Conservation (phyloP, 176 grass and related monocot species). For the Leersia perrieri region DNA sequence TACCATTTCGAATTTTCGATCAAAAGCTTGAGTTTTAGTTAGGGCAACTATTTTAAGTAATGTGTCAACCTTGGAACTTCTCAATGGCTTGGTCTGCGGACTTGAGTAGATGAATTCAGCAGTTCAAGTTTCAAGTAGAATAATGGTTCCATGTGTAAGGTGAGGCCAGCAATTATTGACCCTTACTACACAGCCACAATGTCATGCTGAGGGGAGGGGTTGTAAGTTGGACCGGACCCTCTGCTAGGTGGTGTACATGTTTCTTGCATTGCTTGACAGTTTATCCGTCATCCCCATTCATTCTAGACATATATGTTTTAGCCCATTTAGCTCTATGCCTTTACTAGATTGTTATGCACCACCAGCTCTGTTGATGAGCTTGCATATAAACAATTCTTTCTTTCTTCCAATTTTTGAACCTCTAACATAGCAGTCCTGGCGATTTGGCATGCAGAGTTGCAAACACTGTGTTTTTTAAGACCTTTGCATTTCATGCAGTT, state of each 20-base stretch:
- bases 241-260: neutral
- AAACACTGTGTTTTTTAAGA: neutral
- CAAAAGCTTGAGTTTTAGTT: neutral
- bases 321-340: conserved; percentile 11
- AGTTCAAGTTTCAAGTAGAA: neutral
- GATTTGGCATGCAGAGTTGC: neutral
- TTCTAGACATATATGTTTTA: neutral
- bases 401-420: neutral
- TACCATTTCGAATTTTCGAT: neutral
- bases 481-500: neutral
- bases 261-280: neutral
- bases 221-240: neutral
- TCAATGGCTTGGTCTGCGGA: neutral
- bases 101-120: neutral
- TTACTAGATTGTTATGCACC: neutral
- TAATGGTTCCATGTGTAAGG: neutral
- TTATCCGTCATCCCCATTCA: neutral
- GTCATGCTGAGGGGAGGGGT: neutral
- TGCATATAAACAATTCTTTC: neutral
- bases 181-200: neutral
- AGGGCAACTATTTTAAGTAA: neutral
- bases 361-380: neutral
- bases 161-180: neutral
- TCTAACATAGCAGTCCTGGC: neutral
- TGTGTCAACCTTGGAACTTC: neutral